Conservation (phyloP, 1,284 basidiomycete species). For the Bjerkandera adusta region DNA sequence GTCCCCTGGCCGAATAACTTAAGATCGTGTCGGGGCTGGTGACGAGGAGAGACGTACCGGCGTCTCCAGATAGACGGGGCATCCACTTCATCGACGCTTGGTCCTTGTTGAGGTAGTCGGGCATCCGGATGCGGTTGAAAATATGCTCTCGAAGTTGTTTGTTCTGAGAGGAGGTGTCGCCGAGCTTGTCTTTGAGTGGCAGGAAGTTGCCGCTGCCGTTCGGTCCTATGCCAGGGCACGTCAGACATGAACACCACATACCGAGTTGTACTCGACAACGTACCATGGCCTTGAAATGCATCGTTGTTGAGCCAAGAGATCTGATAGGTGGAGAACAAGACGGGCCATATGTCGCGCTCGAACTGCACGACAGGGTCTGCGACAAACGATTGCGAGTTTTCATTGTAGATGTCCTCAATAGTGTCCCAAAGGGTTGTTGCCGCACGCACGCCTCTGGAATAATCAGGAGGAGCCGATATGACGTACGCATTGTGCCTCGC, state of each 20-base stretch:
- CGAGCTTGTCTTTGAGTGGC: constrained; percentile 7
- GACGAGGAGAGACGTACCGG: constrained; percentile 3
- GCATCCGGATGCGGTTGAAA: constrained; percentile 18
- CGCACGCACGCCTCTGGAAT: constrained; percentile 29
- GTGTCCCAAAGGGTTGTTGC: constrained; percentile 33
- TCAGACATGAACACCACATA: not conserved
- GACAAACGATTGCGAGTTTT: constrained; percentile 13
- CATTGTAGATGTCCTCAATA: constrained; percentile 32
- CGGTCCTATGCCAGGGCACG: constrained; percentile 11
- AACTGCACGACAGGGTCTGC: constrained; percentile 20
- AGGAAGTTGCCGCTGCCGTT: constrained; percentile 18
- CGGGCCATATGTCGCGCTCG: constrained; percentile 32
- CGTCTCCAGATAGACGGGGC: constrained; percentile 33
- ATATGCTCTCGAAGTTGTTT: constrained; percentile 16
- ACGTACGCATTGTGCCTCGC: constrained; percentile 23
- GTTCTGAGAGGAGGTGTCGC: not conserved
- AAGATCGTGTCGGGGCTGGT: not conserved
- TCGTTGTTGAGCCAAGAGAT: constrained; percentile 24
- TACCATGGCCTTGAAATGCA: constrained; percentile 23
- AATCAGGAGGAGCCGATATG: constrained; percentile 30
- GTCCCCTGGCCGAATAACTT: constrained; percentile 4
- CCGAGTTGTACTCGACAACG: not conserved
- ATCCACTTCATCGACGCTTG: constrained; percentile 23
- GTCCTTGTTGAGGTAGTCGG: constrained; percentile 15
- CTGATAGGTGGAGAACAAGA: constrained; percentile 21